A percentile compares a stretch with the other conserved stretches of the same genome.
phyloP scores from a whole-genome alignment of 331 rosid species.

The Cydonia oblonga region DNA sequence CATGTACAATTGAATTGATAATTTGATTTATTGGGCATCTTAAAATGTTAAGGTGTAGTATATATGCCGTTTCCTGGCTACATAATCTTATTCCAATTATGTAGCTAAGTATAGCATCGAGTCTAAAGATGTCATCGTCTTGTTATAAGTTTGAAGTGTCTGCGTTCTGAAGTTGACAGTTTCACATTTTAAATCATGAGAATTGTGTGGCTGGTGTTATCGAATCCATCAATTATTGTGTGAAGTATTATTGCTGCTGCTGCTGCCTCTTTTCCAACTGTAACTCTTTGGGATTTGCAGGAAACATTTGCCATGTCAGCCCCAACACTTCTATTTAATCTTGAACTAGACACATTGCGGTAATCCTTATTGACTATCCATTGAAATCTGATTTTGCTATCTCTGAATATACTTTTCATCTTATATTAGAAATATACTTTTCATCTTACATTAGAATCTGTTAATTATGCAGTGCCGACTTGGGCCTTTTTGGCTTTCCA shows the following conservation, averaged over 20 bases:
- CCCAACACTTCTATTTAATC: conserved; percentile 76
- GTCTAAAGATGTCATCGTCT: not conserved
- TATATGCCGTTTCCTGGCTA: not conserved
- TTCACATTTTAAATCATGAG: not conserved
- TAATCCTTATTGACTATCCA: conserved; percentile 18
- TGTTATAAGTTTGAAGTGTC: not conserved
- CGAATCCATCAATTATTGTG: not conserved
- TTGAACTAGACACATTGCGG: conserved; percentile 93
- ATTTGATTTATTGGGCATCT: not conserved
- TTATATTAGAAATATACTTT: conserved; percentile 12
- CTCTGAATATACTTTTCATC: conserved; percentile 7
- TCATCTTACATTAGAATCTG: conserved; percentile 19
- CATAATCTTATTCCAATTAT: not conserved
- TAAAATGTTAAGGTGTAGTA: not conserved
- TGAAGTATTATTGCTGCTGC: no score
- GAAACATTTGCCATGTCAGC: conserved; percentile 65
- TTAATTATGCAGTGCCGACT: conserved; percentile 80
- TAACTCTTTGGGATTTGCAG: conserved; percentile 44
- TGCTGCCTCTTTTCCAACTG: not conserved
- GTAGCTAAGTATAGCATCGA: not conserved
- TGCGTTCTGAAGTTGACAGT: not conserved
- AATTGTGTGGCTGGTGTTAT: not conserved
- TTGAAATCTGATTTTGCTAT: conserved; percentile 8
- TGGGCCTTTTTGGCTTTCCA: conserved; percentile 90
- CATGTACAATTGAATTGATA: not conserved